Base-by-base conservation (phyloP, 1,139 yeast species). In the Ashbya aceris region DNA sequence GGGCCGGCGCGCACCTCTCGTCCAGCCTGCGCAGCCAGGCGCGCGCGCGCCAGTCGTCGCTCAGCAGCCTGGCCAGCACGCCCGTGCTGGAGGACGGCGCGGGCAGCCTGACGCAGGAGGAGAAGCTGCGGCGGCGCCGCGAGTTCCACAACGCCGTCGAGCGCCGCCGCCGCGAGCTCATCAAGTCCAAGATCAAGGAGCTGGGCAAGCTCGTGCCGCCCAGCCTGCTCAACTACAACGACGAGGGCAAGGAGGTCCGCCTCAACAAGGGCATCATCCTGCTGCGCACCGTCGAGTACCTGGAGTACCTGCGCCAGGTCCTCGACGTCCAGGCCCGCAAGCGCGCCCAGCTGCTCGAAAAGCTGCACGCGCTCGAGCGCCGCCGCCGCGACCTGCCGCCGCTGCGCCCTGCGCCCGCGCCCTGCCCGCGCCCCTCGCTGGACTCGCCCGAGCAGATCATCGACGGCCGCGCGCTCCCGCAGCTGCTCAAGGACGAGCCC, bases 141-240 rank as follows among this genome's bases (percentile, higher is more conserved):
- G 89, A 82, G 55, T 77, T 82, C 52, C 93, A 83, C 56, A 83
- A 83, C 56, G 91, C 87, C 1, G 93, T 83, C 4, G 93, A 83
- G 59, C 69, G 91, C 56, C 71, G 89, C 58, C 70, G 93, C 59
- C 69, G 93, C 51, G 93, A 83, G 55, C 66, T 83, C 51, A 83
- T 83, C 50, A 83, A 83, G 58, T 83, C 79, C 54, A 74, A 82
- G 52, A 82, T 83, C 46, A 79, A 80, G 56, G 89, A 81, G 49
- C 62, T 83, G 49, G 86, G 89, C 1, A 62, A 71, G 28, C 67
- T 82, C 38, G 84, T 82, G 0, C 93, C 93, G 0, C 86, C 86
- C 1, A 71, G 83, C 4, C 60, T 83, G 50, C 61, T 82, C 28
- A 73, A 76, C 49, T 69, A 69, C 61, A 60, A 68, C 64, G 50